Evolutionary conservation across 352 stramenopile genomes (phyloP), one percentile per base, ranked within the genome.

Genomic region (Phytophthora idaei): DNA sequence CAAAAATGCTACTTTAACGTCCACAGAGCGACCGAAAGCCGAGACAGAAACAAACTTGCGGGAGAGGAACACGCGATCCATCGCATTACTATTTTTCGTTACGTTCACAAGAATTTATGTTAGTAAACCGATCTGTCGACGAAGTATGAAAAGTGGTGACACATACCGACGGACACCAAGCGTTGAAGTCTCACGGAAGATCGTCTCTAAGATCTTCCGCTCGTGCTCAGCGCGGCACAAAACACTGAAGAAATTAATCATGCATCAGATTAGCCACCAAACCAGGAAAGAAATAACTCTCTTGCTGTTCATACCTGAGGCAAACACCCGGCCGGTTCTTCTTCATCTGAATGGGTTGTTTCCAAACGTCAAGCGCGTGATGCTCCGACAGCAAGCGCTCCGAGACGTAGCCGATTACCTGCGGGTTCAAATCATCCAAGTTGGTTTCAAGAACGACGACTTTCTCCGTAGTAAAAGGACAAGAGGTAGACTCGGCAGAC

Each of bases 271-370:
- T 52, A 64, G 44, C 21, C 34, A 54, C 10, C 28, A 48, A 52
- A 11, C 27, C 15, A 50, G 29, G 0, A 57, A 31, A 28, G 17
- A 46, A 45, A 51, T 5, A 61, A 12, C 1, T 32, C 6, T 21
- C 21, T 21, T 50, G 41, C 21, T 27, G 5, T 14, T 53, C 47
- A 14, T 65, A 93, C 84, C 79, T 90, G 45, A 98, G 73, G 28
- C 89, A 83, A 21, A 90, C 72, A 1, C 71, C 90, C 5, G 88
- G 85, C 0, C 90, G 83, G 28, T 87, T 90, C 73, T 98, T 98
- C 76, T 98, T 98, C 92, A 98, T 98, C 41, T 93, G 80, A 66
- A 97, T 95, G 34, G 87, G 77, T 55, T 85, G 81, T 29, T 89
- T 87, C 92, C 92, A 98, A 50, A 92, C 90, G 60, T 98, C 92